Evolutionary conservation across 1,284 basidiomycete genomes (phyloP).

Genomic region (Anthracocystis panici-leucophaei): DNA sequence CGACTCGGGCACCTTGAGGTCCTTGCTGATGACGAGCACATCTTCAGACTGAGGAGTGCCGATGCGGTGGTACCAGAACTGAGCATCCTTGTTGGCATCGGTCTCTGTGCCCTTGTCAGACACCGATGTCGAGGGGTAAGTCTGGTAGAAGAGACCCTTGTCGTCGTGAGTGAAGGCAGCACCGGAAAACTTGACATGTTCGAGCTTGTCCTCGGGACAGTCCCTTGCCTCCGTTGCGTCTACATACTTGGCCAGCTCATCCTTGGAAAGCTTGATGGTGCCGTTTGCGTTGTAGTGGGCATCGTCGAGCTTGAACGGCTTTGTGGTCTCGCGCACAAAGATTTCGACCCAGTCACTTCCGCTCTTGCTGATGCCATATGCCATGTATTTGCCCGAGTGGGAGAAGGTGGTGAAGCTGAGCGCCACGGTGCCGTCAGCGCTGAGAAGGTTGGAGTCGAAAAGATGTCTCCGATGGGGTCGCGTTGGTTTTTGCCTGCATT

Average conservation of each 20-base stretch:
- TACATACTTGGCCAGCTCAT: conserved; percentile 37
- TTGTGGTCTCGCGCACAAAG: conserved; percentile 59
- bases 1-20: conserved; percentile 52
- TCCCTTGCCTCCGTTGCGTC: conserved; percentile 56
- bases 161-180: conserved; percentile 65
- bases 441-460: conserved; percentile 67
- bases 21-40: conserved; percentile 61
- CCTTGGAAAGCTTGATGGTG: conserved; percentile 43
- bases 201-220: conserved; percentile 58
- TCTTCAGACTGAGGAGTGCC: conserved; percentile 64
- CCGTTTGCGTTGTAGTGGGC: conserved; percentile 47
- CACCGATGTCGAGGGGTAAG: conserved; percentile 56
- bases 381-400: conserved; percentile 62
- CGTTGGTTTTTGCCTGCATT: conserved; percentile 42
- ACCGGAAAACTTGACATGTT: conserved; percentile 64
- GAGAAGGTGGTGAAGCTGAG: conserved; percentile 61
- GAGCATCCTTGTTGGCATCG: conserved; percentile 64
- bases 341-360: conserved; percentile 67
- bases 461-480: conserved; percentile 61
- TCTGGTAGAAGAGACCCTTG: conserved; percentile 67
- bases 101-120: conserved; percentile 66
- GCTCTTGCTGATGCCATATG: conserved; percentile 65
- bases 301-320: conserved; percentile 55
- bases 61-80: conserved; percentile 66
- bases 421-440: conserved; percentile 64